These are phyloP conservation scores for Trichoderma simmonsii DNA, from an alignment of 2,329 filamentous ascomycete genomes.

Conservation along the genomic window DNA sequence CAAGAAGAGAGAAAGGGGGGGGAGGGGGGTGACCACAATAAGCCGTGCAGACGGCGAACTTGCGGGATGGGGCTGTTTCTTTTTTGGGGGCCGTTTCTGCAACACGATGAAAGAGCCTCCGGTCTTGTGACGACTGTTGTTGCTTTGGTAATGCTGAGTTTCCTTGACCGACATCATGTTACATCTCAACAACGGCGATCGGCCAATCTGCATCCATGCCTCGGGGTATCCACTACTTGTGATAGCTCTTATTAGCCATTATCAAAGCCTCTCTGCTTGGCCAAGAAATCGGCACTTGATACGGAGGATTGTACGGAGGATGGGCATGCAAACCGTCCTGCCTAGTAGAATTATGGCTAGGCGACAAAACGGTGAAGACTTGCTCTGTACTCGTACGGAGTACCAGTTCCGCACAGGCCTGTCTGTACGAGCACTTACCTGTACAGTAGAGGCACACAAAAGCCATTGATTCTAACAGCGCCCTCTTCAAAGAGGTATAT, in stretches of 20 bases:
- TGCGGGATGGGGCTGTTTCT: neutral
- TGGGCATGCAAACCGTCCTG: neutral
- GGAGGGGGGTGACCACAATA: neutral
- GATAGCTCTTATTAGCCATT: neutral
- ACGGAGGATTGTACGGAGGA: neutral
- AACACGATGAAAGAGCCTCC: neutral
- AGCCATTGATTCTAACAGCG: neutral
- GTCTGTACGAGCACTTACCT: neutral
- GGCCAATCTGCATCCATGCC: neutral
- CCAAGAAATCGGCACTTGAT: neutral
- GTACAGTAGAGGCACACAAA: neutral
- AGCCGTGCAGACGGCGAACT: neutral
- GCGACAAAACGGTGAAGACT: neutral
- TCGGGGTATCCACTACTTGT: neutral
- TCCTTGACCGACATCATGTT: constrained; percentile 6
- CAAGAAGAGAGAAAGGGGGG: neutral
- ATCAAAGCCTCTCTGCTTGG: neutral
- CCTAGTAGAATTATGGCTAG: neutral
- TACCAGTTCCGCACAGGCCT: neutral
- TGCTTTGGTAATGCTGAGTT: neutral
- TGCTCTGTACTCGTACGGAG: neutral
- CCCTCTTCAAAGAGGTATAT: neutral
- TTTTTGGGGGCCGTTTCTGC: constrained; percentile 11
- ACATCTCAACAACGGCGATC: neutral
- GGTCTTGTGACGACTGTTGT: neutral